Percentiles rank a stretch among this genome's conserved stretches.
Conservation (phyloP, 2,329 filamentous ascomycete genomes). For the Scleromitrula shiraiana region DNA sequence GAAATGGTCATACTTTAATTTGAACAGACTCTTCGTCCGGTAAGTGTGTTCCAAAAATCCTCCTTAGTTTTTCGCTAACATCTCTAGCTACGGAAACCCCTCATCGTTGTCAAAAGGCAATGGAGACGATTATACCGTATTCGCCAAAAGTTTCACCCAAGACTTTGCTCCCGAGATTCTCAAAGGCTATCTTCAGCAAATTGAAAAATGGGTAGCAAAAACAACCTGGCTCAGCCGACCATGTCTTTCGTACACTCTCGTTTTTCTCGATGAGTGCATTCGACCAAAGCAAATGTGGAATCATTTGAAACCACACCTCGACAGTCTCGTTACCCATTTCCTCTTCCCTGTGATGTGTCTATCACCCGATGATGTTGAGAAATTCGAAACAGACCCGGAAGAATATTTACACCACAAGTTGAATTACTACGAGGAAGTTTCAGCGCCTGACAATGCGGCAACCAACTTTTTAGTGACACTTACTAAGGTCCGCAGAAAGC, state of each 20-base stretch:
- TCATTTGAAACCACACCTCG: conserved; percentile 85
- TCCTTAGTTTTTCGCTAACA: conserved; percentile 9
- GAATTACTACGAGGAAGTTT: conserved; percentile 96
- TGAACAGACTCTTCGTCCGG: conserved; percentile 93
- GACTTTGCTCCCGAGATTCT: conserved; percentile 94
- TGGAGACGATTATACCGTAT: conserved; percentile 67
- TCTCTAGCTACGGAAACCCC: conserved; percentile 77
- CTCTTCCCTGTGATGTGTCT: conserved; percentile 94
- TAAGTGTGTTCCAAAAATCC: conserved; percentile 34
- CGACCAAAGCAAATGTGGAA: conserved; percentile 97
- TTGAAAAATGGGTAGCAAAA: conserved; percentile 97
- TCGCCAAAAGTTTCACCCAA: conserved; percentile 82
- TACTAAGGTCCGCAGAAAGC: conserved; percentile 89
- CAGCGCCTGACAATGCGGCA: conserved; percentile 87
- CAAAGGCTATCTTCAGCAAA: conserved; percentile 87
- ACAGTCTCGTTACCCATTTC: conserved; percentile 86
- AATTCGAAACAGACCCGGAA: conserved; percentile 89
- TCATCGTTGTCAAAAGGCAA: conserved; percentile 65
- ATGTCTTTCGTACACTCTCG: conserved; percentile 84
- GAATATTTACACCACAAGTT: conserved; percentile 96
- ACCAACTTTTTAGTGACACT: conserved; percentile 94
- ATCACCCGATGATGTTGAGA: conserved; percentile 82
- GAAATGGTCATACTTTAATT: conserved; percentile 98
- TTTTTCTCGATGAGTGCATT: conserved; percentile 95
- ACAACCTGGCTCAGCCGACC: conserved; percentile 91